A percentile compares a stretch with the other conserved stretches of the same genome.
Evolutionary conservation across 1,139 yeast genomes (phyloP).

Genomic region (Yamadazyma aaseri): DNA sequence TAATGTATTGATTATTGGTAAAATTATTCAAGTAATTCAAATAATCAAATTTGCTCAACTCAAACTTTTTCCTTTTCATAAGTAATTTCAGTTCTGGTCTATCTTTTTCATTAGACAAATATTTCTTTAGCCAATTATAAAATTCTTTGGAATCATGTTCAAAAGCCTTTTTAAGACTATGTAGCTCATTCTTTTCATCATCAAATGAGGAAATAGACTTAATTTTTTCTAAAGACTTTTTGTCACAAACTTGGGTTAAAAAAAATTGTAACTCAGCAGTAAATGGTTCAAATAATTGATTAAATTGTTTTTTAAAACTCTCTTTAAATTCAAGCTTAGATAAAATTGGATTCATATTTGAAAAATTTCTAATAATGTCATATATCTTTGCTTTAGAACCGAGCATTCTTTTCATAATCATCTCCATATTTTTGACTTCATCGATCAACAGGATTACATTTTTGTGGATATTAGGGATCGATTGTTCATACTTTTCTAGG

Average conservation of each 20-base stretch:
- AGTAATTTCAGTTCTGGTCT: constrained; percentile 63
- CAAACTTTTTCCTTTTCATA: constrained; percentile 60
- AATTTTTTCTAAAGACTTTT: constrained; percentile 27
- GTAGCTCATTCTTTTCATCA: constrained; percentile 20
- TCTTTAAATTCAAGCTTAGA: constrained; percentile 23
- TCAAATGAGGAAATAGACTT: constrained; percentile 12
- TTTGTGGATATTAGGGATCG: constrained; percentile 48
- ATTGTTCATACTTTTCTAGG: constrained; percentile 52
- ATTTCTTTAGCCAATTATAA: constrained; percentile 71
- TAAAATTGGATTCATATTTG: constrained; percentile 23
- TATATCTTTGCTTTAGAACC: constrained; percentile 22
- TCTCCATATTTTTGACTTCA: constrained; percentile 33
- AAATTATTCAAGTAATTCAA: constrained; percentile 61
- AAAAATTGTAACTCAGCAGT: constrained; percentile 33
- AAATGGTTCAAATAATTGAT: constrained; percentile 32
- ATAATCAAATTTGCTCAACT: constrained; percentile 69
- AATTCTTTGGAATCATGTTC: constrained; percentile 74
- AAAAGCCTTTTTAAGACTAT: constrained; percentile 48
- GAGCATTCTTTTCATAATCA: constrained; percentile 19
- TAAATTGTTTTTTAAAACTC: constrained; percentile 20
- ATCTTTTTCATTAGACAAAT: constrained; percentile 63
- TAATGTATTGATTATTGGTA: constrained; percentile 49
- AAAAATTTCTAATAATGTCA: constrained; percentile 23
- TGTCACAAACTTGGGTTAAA: constrained; percentile 31
- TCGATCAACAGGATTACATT: constrained; percentile 34